These are phyloP conservation scores for Aspergillus fischeri DNA, from an alignment of 2,329 filamentous ascomycete genomes.

Conservation along the genomic window DNA sequence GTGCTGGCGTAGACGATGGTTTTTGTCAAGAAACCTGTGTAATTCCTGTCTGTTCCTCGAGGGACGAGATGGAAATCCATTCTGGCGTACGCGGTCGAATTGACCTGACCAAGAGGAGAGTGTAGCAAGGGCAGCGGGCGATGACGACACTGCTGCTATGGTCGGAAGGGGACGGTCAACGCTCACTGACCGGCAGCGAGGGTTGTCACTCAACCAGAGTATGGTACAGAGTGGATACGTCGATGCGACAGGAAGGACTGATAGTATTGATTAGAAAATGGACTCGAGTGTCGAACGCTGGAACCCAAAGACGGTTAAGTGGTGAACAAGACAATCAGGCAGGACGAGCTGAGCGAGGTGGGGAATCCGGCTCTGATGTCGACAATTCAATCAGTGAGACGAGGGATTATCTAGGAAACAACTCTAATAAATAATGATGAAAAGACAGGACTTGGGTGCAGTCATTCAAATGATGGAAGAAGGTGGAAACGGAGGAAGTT, in stretches of 20 bases:
- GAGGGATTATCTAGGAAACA: not conserved
- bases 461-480: not conserved
- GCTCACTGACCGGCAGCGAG: not conserved
- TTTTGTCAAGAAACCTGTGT: conserved; percentile 47
- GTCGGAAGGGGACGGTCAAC: not conserved
- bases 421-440: not conserved
- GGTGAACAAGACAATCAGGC: not conserved
- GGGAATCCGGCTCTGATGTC: not conserved
- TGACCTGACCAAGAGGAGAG: no score
- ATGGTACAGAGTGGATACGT: not conserved
- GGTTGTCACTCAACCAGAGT: not conserved
- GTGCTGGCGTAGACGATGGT: conserved; percentile 45
- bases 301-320: not conserved
- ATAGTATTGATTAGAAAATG: not conserved
- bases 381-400: not conserved
- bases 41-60: conserved; percentile 40
- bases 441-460: not conserved
- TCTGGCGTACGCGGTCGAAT: conserved; percentile 5
- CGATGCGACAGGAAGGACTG: not conserved
- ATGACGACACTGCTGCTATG: not conserved
- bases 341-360: not conserved
- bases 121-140: not conserved
- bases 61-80: conserved; percentile 44
- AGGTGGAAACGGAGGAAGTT: not conserved
- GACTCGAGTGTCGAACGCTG: not conserved